Conservation (phyloP, 225 moss, liverwort and hornwort species). For the Physcomitrium patens region DNA sequence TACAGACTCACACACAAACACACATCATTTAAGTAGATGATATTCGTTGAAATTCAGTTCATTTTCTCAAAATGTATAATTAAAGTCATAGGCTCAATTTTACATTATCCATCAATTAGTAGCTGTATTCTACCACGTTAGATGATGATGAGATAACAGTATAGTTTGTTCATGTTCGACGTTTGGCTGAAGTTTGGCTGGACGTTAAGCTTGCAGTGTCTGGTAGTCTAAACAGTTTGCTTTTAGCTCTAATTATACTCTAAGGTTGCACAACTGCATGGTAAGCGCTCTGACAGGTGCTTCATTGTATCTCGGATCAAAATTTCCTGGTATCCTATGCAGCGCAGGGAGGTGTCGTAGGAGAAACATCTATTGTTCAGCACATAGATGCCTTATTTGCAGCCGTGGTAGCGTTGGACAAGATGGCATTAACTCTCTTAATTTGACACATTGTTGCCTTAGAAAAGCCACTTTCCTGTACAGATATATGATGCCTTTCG, state of each 20-base stretch:
- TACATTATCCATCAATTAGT: no score
- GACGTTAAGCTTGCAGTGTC: no score
- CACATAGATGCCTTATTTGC: constrained; percentile 65
- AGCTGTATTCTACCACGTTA: no score
- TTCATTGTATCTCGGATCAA: not conserved
- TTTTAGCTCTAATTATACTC: no score
- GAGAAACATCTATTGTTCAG: constrained; percentile 38
- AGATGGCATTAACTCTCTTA: constrained; percentile 42
- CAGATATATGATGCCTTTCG: not conserved
- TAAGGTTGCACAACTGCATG: not conserved
- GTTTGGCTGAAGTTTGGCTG: no score
- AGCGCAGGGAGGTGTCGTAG: constrained; percentile 35
- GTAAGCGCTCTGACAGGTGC: not conserved
- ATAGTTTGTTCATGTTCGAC: no score
- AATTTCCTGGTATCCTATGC: constrained; percentile 11
- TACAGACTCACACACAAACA: constrained; percentile 23
- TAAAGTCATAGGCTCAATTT: no score
- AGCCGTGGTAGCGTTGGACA: constrained; percentile 57
- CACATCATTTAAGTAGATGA: not conserved
- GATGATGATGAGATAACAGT: no score
- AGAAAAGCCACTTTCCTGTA: not conserved
- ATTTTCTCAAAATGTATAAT: no score
- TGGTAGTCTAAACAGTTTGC: no score
- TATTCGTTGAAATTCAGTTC: not conserved
- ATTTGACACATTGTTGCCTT: not conserved